Conservation (phyloP, 2,329 filamentous ascomycete species). For the Stemphylium vesicarium region DNA sequence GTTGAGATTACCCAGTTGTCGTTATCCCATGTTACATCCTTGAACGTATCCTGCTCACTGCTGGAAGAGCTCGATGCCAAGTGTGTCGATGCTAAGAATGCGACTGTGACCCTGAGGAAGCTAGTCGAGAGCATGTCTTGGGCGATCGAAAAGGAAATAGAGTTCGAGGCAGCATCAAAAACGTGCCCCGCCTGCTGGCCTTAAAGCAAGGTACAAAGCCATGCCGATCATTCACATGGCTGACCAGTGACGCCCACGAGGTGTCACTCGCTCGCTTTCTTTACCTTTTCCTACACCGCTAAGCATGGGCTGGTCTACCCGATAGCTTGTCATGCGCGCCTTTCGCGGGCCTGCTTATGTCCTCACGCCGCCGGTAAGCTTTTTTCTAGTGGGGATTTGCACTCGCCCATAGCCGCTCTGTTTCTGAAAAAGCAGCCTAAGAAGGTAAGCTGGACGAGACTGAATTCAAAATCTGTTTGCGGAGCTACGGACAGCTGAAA, state of each 20-base stretch:
- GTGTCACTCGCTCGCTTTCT: constrained; percentile 7
- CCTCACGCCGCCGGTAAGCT: neutral
- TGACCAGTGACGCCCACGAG: constrained; percentile 1
- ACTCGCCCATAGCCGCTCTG: neutral
- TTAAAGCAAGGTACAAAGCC: constrained; percentile 16
- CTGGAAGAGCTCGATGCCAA: constrained; percentile 20
- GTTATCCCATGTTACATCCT: constrained; percentile 64
- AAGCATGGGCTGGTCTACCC: constrained; percentile 5
- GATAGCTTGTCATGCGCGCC: constrained; percentile 6
- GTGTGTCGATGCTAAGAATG: constrained; percentile 16
- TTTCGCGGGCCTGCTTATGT: neutral
- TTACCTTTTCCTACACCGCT: constrained; percentile 17
- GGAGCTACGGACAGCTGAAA: neutral
- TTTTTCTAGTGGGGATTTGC: neutral
- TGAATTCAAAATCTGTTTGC: neutral
- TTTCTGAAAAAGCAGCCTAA: neutral
- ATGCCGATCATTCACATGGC: constrained; percentile 9
- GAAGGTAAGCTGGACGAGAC: neutral
- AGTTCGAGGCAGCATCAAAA: neutral
- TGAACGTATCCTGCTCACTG: constrained; percentile 32
- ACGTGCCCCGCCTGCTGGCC: constrained; percentile 3
- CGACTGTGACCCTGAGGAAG: constrained; percentile 10
- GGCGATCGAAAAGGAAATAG: neutral
- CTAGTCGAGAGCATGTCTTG: constrained; percentile 9
- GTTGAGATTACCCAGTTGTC: constrained; percentile 63